Conservation (phyloP, 306 rosid genomes). For the Inga leiocalycina region DNA sequence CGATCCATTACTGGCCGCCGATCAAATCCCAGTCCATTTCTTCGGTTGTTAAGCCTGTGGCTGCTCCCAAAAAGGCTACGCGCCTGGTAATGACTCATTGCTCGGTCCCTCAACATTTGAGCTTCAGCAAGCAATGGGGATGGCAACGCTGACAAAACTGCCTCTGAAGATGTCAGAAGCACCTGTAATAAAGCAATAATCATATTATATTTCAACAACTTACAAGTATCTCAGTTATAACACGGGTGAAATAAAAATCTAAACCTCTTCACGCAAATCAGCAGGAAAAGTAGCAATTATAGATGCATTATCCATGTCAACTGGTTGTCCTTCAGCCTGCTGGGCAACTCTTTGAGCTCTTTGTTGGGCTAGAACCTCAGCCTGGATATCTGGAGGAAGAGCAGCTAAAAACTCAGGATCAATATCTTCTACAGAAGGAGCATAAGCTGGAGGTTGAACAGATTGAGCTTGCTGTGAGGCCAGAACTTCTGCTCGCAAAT, state of each 20-base stretch:
- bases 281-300: conserved; percentile 99
- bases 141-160: conserved; percentile 93
- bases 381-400: conserved; percentile 98
- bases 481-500: conserved; percentile 90
- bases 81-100: conserved; percentile 98
- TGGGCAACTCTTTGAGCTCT: conserved; percentile 92
- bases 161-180: conserved; percentile 95
- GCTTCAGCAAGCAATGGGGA: conserved; percentile 96
- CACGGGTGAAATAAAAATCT: conserved; percentile 30
- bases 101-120: conserved; percentile 92
- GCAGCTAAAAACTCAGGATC: conserved; percentile 99
- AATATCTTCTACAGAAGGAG: conserved; percentile 90
- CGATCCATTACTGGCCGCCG: conserved; percentile 86
- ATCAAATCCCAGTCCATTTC: conserved; percentile 94
- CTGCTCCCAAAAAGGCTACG: conserved; percentile 80
- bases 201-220: conserved; percentile 14
- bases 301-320: conserved; percentile 98
- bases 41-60: conserved; percentile 81
- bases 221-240: conserved; percentile 14
- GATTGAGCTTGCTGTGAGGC: conserved; percentile 99
- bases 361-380: conserved; percentile 97
- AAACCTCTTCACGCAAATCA: conserved; percentile 99
- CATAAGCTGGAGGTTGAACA: conserved; percentile 82
- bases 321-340: conserved; percentile 98
- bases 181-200: conserved; percentile 57